Evolutionary conservation across 2,329 filamentous ascomycete species (phyloP).

Genomic region (Aspergillus intermedius): DNA sequence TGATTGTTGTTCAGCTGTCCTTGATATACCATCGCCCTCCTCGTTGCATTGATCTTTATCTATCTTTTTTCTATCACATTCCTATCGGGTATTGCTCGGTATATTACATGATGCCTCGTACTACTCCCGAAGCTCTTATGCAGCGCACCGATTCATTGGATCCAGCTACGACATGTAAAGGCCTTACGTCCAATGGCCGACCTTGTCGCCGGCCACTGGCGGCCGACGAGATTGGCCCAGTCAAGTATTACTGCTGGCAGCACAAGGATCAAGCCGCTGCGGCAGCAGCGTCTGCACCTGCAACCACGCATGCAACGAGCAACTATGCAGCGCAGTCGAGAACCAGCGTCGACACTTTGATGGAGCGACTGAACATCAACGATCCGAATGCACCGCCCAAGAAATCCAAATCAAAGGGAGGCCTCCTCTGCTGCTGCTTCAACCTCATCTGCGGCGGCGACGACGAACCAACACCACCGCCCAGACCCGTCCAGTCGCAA

Average conservation of each 20-base stretch:
- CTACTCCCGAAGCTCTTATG: conserved; percentile 48
- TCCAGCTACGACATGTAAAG: conserved; percentile 76
- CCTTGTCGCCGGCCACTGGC: conserved; percentile 71
- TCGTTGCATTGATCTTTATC: neutral
- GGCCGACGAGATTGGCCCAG: conserved; percentile 25
- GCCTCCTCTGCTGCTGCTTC: conserved; percentile 26
- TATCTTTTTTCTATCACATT: neutral
- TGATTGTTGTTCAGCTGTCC: neutral
- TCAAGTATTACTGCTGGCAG: conserved; percentile 76
- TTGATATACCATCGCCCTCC: neutral
- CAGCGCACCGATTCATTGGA: conserved; percentile 78
- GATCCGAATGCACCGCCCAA: conserved; percentile 11
- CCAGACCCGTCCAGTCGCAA: conserved; percentile 1
- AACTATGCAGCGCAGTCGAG: conserved; percentile 34
- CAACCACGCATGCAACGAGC: conserved; percentile 25
- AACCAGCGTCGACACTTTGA: conserved; percentile 79
- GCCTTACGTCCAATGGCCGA: conserved; percentile 73
- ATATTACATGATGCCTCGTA: conserved; percentile 53
- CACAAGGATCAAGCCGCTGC: conserved; percentile 74
- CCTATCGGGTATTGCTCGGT: neutral
- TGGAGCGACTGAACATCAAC: conserved; percentile 67
- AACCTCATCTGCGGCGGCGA: conserved; percentile 28
- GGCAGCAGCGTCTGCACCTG: conserved; percentile 5
- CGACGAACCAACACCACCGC: conserved; percentile 13
- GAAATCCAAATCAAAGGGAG: conserved; percentile 7